phyloP scores from a whole-genome alignment of 1,284 basidiomycete genomes.

The Puccinia horiana region DNA sequence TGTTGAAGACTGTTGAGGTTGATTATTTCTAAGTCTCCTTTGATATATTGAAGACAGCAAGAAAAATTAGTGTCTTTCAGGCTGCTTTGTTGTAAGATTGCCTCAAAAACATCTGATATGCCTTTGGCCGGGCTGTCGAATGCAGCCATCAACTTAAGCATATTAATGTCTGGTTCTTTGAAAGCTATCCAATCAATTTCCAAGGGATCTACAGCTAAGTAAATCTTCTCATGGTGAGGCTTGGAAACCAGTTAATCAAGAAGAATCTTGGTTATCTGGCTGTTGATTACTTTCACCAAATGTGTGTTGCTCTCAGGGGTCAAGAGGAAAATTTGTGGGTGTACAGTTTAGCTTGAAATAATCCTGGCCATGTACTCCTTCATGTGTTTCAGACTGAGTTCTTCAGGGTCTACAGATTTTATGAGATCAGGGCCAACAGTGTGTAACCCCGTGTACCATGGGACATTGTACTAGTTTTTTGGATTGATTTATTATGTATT shows the following conservation, averaged over 20 bases:
- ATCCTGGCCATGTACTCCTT: not conserved
- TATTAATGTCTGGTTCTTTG: not conserved
- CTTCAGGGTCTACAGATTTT: not conserved
- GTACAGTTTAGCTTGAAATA: not conserved
- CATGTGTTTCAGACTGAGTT: not conserved
- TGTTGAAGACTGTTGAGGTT: not conserved
- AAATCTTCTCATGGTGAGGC: not conserved
- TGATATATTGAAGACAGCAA: slow-evolving; percentile 5
- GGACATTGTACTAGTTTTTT: not conserved
- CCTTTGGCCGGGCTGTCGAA: slow-evolving; percentile 29
- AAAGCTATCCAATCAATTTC: not conserved
- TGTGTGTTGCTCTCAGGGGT: not conserved
- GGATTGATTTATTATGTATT: not conserved
- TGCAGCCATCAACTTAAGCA: slow-evolving; percentile 21
- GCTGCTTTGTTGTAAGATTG: slow-evolving; percentile 4
- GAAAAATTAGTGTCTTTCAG: not conserved
- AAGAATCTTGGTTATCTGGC: slow-evolving; percentile 10
- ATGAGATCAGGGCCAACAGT: not conserved
- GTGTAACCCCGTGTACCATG: not conserved
- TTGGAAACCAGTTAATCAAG: not conserved
- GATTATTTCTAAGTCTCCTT: slow-evolving; percentile 8
- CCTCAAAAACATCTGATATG: slow-evolving; percentile 10
- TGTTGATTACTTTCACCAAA: too few species aligned
- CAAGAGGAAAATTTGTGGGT: slow-evolving; percentile 16
- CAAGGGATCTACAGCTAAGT: not conserved